These are phyloP conservation scores for Gynochthodes officinalis DNA, from an alignment of 257 asterid genomes.

Conservation along the genomic window DNA sequence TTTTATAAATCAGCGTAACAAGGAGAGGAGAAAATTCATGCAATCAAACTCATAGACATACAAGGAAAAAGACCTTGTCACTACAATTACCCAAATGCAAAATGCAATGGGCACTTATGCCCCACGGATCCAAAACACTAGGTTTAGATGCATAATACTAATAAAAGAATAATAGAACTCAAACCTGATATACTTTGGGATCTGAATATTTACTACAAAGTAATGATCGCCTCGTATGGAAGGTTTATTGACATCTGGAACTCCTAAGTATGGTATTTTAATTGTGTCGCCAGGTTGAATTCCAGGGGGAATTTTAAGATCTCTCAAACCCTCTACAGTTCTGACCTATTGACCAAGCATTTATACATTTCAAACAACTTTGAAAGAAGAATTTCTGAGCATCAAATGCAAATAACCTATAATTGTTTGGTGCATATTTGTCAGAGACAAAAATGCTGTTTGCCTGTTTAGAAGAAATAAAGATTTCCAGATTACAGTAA, in stretches of 20 bases:
- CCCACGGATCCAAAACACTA: not conserved
- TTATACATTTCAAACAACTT: conserved; percentile 16
- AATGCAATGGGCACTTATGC: not conserved
- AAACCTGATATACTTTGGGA: conserved; percentile 80
- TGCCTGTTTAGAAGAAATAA: not conserved
- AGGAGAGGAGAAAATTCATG: not conserved
- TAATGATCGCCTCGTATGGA: conserved; percentile 80
- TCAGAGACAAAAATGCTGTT: not conserved
- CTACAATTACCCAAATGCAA: conserved; percentile 12
- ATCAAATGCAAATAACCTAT: not conserved
- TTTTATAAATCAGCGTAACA: not conserved
- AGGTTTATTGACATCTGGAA: conserved; percentile 75
- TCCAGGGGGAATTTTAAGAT: conserved; percentile 85
- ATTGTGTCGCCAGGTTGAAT: conserved; percentile 82
- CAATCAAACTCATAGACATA: not conserved
- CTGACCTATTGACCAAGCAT: conserved; percentile 52
- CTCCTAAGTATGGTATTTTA: conserved; percentile 71
- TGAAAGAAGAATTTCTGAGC: not conserved
- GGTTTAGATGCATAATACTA: not conserved
- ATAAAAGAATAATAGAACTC: conserved; percentile 9
- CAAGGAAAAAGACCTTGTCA: not conserved
- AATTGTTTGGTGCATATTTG: not conserved
- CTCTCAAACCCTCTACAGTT: conserved; percentile 79
- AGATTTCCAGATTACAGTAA: not conserved
- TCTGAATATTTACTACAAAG: conserved; percentile 70